A percentile compares a stretch with the other conserved stretches of the same genome.
phyloP scores from a whole-genome alignment of 768 basidiomycete genomes.

The Pleurotus sapidus region DNA sequence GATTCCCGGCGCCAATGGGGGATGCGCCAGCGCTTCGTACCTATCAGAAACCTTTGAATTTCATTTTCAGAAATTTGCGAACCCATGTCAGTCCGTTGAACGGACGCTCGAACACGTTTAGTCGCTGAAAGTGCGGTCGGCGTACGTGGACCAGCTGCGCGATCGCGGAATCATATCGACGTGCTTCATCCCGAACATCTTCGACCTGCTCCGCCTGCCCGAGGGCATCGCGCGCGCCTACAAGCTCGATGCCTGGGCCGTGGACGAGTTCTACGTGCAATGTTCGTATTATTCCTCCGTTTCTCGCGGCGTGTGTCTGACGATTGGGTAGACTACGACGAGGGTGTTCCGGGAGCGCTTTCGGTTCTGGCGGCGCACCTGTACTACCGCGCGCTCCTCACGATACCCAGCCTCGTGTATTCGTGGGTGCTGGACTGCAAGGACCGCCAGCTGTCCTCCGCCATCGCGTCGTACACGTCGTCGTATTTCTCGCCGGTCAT shows the following conservation, averaged over 20 bases:
- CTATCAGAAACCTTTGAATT: too few species aligned
- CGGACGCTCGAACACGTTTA: too few species aligned
- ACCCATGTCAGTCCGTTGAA: too few species aligned
- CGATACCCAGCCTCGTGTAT: conserved; percentile 82
- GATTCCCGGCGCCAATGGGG: too few species aligned
- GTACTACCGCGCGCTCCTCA: conserved; percentile 83
- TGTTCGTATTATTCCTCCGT: conserved; percentile 21
- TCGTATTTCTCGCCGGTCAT: conserved; percentile 87
- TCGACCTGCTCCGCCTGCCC: conserved; percentile 69
- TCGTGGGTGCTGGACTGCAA: conserved; percentile 85
- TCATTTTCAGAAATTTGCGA: too few species aligned
- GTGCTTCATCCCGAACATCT: conserved; percentile 71
- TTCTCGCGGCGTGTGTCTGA: too few species aligned
- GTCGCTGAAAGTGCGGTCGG: conserved; percentile 85
- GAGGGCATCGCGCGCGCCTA: conserved; percentile 52
- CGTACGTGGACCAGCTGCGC: conserved; percentile 85
- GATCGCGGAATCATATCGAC: conserved; percentile 59
- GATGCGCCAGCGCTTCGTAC: too few species aligned
- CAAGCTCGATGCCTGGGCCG: conserved; percentile 81
- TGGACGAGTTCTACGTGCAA: conserved; percentile 80
- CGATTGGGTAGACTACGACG: conserved; percentile 49
- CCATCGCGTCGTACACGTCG: conserved; percentile 77
- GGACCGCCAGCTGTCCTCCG: conserved; percentile 80
- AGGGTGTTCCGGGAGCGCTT: conserved; percentile 46
- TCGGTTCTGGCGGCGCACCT: conserved; percentile 80